A percentile compares a stretch with the other conserved stretches of the same genome.
These are phyloP conservation scores for Mucor circinelloides DNA, from an alignment of 371 early-diverging fungal species.

Conservation along the genomic window DNA sequence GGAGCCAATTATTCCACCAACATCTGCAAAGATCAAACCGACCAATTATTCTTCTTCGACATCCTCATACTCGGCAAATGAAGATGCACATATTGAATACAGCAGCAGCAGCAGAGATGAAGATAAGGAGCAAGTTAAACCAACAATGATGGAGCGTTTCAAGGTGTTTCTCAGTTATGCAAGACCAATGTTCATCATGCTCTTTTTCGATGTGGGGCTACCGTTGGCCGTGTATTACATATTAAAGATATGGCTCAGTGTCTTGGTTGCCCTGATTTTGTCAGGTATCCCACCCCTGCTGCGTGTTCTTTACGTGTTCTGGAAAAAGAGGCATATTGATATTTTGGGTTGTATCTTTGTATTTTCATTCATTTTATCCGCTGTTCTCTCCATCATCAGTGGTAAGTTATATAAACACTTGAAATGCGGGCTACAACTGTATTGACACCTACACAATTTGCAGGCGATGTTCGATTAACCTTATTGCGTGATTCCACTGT, in stretches of 20 bases:
- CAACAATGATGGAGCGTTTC: slow-evolving; percentile 10
- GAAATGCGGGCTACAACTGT: neutral
- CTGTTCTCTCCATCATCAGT: slow-evolving; percentile 37
- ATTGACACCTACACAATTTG: neutral
- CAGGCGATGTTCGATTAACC: slow-evolving; percentile 42
- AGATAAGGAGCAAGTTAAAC: neutral
- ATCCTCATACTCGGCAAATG: neutral
- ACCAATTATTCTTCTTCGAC: neutral
- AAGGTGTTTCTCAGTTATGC: neutral
- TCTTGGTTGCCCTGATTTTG: slow-evolving; percentile 45
- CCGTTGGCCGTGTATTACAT: slow-evolving; percentile 45
- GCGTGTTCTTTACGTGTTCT: slow-evolving; percentile 26
- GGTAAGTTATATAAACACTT: slow-evolving; percentile 10
- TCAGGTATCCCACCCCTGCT: slow-evolving; percentile 55
- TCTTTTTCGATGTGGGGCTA: slow-evolving; percentile 37
- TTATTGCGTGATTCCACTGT: slow-evolving; percentile 50
- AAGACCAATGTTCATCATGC: slow-evolving; percentile 12
- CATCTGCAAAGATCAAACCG: neutral
- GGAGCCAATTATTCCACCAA: neutral
- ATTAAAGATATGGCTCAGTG: slow-evolving; percentile 25
- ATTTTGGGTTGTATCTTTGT: slow-evolving; percentile 44
- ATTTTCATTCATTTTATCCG: slow-evolving; percentile 45
- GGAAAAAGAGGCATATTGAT: slow-evolving; percentile 35
- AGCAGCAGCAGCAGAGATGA: neutral
- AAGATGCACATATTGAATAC: neutral